Percentiles rank a stretch among this genome's conserved stretches.
Evolutionary conservation across 768 basidiomycete genomes (phyloP).

Genomic region (Boletus reticulatus): DNA sequence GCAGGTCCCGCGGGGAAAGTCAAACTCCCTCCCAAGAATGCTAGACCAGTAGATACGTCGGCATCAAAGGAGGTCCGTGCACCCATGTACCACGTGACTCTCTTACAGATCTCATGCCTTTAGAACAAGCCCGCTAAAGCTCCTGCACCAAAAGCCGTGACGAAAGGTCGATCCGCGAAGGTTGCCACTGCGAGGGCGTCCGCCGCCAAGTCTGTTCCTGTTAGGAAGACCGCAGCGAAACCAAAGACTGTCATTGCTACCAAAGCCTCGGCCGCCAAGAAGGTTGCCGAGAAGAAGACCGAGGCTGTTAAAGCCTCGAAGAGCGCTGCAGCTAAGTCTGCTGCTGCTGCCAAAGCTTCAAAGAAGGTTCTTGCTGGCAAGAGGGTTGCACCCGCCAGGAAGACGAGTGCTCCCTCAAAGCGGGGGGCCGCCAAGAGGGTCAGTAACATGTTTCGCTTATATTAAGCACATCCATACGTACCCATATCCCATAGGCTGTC

Average conservation of each 20-base stretch:
- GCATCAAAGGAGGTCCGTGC: constrained; percentile 60
- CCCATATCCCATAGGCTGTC: constrained; percentile 39
- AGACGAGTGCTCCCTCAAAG: constrained; percentile 40
- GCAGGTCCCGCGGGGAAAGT: constrained; percentile 51
- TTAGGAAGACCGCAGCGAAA: constrained; percentile 35
- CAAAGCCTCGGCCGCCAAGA: constrained; percentile 41
- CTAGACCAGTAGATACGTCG: constrained; percentile 43
- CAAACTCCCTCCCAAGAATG: constrained; percentile 66
- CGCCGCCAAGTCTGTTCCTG: constrained; percentile 20
- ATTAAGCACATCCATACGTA: neutral
- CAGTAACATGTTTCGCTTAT: neutral
- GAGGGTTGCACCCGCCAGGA: constrained; percentile 38
- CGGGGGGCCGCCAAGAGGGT: constrained; percentile 67
- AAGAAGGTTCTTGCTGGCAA: constrained; percentile 34
- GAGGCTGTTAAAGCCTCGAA: constrained; percentile 36
- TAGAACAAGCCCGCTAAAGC: constrained; percentile 35
- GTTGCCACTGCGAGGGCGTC: constrained; percentile 26
- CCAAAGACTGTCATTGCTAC: constrained; percentile 30
- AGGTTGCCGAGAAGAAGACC: constrained; percentile 33
- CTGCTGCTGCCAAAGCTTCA: constrained; percentile 22
- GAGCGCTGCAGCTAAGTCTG: constrained; percentile 12
- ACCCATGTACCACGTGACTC: constrained; percentile 21
- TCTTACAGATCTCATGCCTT: constrained; percentile 8
- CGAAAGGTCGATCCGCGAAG: constrained; percentile 28
- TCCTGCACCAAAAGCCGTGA: constrained; percentile 21